A percentile compares a stretch with the other conserved stretches of the same genome.
Evolutionary conservation across 768 basidiomycete genomes (phyloP).

Genomic region (Hirschioporus abietinus): DNA sequence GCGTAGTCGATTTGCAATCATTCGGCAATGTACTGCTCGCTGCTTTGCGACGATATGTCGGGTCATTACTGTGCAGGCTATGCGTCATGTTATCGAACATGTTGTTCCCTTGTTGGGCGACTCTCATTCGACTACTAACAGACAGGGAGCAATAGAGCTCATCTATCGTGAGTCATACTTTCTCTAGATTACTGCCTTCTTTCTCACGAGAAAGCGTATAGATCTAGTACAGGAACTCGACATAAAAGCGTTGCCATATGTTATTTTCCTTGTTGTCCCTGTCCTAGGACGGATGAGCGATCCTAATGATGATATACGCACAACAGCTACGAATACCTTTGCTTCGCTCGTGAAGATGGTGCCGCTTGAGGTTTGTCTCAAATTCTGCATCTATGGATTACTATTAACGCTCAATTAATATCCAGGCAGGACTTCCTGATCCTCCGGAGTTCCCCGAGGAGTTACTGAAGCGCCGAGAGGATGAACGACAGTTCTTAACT

Average conservation of each 20-base stretch:
- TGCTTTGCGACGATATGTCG: slow-evolving; percentile 87
- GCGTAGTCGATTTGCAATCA: slow-evolving; percentile 84
- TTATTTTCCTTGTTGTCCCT: slow-evolving; percentile 95
- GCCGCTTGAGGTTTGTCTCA: slow-evolving; percentile 73
- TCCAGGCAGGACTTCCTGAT: slow-evolving; percentile 91
- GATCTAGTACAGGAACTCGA: slow-evolving; percentile 91
- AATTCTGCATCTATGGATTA: background rate
- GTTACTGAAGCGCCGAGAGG: slow-evolving; percentile 76
- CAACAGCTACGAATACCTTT: slow-evolving; percentile 95
- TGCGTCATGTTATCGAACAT: slow-evolving; percentile 85
- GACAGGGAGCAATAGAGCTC: slow-evolving; percentile 88
- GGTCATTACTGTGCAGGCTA: slow-evolving; percentile 77
- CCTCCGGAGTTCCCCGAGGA: slow-evolving; percentile 89
- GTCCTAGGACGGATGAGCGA: slow-evolving; percentile 98
- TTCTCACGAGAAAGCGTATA: slow-evolving; percentile 26
- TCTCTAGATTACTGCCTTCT: background rate
- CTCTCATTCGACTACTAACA: slow-evolving; percentile 60
- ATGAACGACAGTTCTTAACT: slow-evolving; percentile 85
- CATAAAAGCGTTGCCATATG: slow-evolving; percentile 91
- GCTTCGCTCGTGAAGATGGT: slow-evolving; percentile 98
- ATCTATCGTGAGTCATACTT: slow-evolving; percentile 72
- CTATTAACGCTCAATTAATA: background rate
- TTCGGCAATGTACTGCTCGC: slow-evolving; percentile 81
- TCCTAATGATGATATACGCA: slow-evolving; percentile 82
- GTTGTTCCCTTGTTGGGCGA: slow-evolving; percentile 82